A percentile compares a stretch with the other conserved stretches of the same genome.
These are phyloP conservation scores for Aspergillus brasiliensis DNA, from an alignment of 2,329 filamentous ascomycete species.

Conservation along the genomic window DNA sequence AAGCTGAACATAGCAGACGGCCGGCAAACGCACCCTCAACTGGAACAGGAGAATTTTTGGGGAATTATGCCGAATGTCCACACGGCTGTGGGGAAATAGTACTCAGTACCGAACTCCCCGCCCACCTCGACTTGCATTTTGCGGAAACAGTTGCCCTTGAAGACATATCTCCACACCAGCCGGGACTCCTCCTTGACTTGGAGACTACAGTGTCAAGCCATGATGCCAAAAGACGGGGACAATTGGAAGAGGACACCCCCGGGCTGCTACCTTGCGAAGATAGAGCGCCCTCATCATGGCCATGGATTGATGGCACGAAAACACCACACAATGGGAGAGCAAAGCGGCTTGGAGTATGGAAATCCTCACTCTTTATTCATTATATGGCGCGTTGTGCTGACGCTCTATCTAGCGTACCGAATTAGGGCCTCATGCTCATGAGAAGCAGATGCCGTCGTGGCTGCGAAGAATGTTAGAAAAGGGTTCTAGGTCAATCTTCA, in stretches of 20 bases:
- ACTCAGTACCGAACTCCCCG: constrained; percentile 54
- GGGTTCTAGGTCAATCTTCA: constrained; percentile 58
- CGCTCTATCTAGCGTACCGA: constrained; percentile 53
- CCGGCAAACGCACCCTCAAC: background rate
- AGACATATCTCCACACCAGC: constrained; percentile 29
- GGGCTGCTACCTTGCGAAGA: background rate
- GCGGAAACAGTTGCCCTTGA: constrained; percentile 52
- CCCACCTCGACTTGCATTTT: constrained; percentile 62
- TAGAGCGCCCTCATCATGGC: background rate
- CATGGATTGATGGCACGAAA: background rate
- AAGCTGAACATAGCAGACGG: constrained; percentile 25
- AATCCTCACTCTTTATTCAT: background rate
- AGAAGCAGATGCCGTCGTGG: constrained; percentile 73
- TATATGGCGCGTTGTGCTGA: constrained; percentile 20
- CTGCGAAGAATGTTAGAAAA: constrained; percentile 64
- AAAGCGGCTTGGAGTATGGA: constrained; percentile 35
- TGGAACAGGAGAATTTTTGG: constrained; percentile 11
- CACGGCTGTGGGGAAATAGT: constrained; percentile 64
- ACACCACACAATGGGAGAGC: constrained; percentile 12
- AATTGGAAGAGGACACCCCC: background rate
- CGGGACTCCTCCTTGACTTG: background rate
- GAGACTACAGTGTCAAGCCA: background rate
- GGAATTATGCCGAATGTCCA: constrained; percentile 56
- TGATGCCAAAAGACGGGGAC: background rate
- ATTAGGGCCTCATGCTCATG: constrained; percentile 71